Base-by-base conservation (phyloP, 768 basidiomycete species). In the Termitomyces sp. region DNA sequence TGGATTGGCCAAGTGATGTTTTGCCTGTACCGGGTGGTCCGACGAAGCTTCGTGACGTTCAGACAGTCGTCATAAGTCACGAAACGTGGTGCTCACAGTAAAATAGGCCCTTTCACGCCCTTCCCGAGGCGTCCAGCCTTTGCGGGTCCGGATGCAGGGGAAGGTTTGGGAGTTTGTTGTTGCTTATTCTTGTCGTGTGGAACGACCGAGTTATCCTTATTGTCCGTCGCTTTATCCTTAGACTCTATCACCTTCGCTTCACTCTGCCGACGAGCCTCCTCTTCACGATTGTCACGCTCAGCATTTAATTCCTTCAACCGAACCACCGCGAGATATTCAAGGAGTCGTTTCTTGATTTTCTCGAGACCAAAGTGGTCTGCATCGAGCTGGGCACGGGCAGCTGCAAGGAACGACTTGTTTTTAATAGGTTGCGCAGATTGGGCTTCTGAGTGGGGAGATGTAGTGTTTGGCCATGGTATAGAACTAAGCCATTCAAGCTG, bases 11-110 rank as follows among this genome's bases (percentile, higher is more conserved):
- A 2, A 98, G 84, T 1, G 91, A 93, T 0, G 94, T 97, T 73
- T 96, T 95, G 35, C 92, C 94, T 0, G 87, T 89, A 2, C 94
- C 94, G 0, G 94, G 94, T 10, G 94, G 94, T 10, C 94, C 94
- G 35, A 92, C 89, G 55, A 94, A 90, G 63, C 90, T 87, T 64
- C 8, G 20, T 20, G 22, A n/a, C n/a, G 22, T 47, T 61, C 59
- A 20, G 63, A 52, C 55, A 57, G 57, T 38, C 13, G 22, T 26
- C 26, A 22, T 2, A 38, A 35, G 2, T 26, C 22, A 20, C 52
- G 24, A 53, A 40, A 40, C 28, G 13, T n/a, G 28, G 16, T 13
- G 65, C 78, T 58, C 68, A 84, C 84, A 88, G 62, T n/a, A 92
- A 70, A 64, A 90, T 86, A 6, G 89, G 86, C 3, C 89, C 86